A percentile compares a stretch with the other conserved stretches of the same genome.
Evolutionary conservation across 2,329 filamentous ascomycete genomes (phyloP).

Genomic region (Colletotrichum tamarilloi): DNA sequence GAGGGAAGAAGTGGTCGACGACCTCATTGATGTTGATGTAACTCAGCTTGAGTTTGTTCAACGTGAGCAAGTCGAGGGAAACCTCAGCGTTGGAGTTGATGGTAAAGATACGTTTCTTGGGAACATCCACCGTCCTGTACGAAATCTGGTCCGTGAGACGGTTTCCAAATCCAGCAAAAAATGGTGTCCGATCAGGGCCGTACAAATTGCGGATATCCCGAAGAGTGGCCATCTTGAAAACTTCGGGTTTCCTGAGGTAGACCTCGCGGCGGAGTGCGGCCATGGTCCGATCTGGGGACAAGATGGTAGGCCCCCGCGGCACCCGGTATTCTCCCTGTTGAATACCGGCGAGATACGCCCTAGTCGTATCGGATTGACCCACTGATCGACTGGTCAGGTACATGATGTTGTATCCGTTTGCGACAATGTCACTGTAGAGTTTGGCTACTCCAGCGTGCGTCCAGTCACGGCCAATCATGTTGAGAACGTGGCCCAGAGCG

Average conservation of each 20-base stretch:
- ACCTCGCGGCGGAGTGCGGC: conserved; percentile 92
- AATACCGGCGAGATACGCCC: conserved; percentile 90
- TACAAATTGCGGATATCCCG: conserved; percentile 94
- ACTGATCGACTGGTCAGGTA: conserved; percentile 95
- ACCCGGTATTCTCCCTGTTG: conserved; percentile 87
- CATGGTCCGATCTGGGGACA: conserved; percentile 94
- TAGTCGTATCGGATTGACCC: conserved; percentile 90
- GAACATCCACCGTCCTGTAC: conserved; percentile 96
- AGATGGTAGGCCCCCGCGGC: conserved; percentile 91
- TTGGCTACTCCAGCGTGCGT: conserved; percentile 97
- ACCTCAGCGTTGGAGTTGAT: conserved; percentile 99
- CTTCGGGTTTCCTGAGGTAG: conserved; percentile 94
- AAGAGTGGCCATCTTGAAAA: conserved; percentile 99
- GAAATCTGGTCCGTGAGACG: conserved; percentile 95
- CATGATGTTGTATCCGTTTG: conserved; percentile 98
- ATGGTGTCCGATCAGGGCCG: conserved; percentile 79
- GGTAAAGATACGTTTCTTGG: conserved; percentile 93
- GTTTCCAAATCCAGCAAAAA: conserved; percentile 98
- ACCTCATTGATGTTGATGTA: conserved; percentile 98
- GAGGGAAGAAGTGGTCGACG: conserved; percentile 97
- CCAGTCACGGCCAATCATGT: conserved; percentile 98
- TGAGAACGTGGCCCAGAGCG: conserved; percentile 91
- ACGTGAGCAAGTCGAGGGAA: conserved; percentile 85
- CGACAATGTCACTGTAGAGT: conserved; percentile 93
- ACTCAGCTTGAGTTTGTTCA: conserved; percentile 96